Evolutionary conservation across 441 rosid genomes (phyloP), one percentile per base, ranked within the genome.

Genomic region (Gossypium gossypioides): DNA sequence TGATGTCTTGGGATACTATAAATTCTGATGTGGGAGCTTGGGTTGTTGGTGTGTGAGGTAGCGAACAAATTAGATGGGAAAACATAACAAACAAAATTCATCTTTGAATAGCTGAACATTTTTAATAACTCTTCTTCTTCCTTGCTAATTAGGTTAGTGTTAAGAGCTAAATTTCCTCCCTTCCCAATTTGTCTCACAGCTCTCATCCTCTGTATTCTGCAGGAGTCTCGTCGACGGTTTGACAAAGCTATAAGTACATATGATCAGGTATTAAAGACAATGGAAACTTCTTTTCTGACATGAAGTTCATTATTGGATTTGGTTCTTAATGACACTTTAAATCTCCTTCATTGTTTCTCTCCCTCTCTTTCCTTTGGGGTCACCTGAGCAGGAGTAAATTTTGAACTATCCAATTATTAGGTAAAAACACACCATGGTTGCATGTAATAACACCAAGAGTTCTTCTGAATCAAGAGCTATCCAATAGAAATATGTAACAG

Each of bases 171-270:
- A 68, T 25, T 27, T 44, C 10, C 24, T 55, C 34, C 29, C 46
- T 37, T 2, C 2, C 22, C 51, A 54, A 27, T 44, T 69, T 63
- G 51, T 71, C 59, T 59, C 12, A 61, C 67, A 3, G 73, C 27
- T 37, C 60, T n/a, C 51, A 18, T 46, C 58, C 64, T 77, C 51
- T 68, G 73, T 70, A 67, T 68, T 55, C 74, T 82, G 52, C 81
- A 89, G 98, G 98, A 93, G 70, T 89, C 92, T 58, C 97, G 94
- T 27, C 81, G 80, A 44, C 87, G 89, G 67, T 87, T 85, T 79
- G 92, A 89, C 81, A 87, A 89, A 84, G 87, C 96, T 52, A 71
- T 79, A 42, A 70, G 78, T 79, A 79, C 86, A 54, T 91, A 93
- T 69, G 95, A 93, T 84, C 98, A 89, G 97, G 98, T 93, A 89